These are phyloP conservation scores for Colletotrichum destructivum DNA, from an alignment of 2,329 filamentous ascomycete genomes.

Conservation along the genomic window DNA sequence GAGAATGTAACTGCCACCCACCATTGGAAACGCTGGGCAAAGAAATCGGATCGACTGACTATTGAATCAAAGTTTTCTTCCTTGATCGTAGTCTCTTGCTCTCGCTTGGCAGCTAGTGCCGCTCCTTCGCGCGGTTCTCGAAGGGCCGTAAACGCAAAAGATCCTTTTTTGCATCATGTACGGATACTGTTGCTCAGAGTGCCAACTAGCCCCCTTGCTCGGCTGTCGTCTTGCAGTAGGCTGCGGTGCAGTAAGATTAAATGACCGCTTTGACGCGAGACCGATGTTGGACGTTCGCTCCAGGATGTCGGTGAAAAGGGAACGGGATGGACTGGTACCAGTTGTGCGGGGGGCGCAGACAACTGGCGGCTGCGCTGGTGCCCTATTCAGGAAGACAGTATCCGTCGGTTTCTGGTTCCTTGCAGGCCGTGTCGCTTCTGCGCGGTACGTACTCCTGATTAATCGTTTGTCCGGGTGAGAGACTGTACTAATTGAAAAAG, in stretches of 20 bases:
- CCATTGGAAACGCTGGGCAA: neutral
- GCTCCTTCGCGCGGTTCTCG: constrained; percentile 24
- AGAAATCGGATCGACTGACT: neutral
- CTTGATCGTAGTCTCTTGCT: neutral
- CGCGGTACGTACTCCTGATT: constrained; percentile 13
- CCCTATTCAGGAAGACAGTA: constrained; percentile 11
- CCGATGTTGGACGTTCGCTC: constrained; percentile 22
- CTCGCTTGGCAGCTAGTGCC: constrained; percentile 31
- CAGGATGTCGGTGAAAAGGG: constrained; percentile 19
- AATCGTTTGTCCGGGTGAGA: neutral
- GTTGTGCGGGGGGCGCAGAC: neutral
- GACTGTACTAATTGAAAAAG: neutral
- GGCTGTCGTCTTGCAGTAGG: neutral
- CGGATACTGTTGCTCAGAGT: neutral
- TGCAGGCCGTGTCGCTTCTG: constrained; percentile 21
- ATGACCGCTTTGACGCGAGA: constrained; percentile 29
- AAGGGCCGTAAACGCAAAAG: constrained; percentile 37
- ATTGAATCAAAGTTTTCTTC: neutral
- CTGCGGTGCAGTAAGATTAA: constrained; percentile 28
- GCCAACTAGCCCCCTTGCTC: constrained; percentile 9
- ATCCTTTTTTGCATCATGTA: constrained; percentile 32
- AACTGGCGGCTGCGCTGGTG: constrained; percentile 26
- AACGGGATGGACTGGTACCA: constrained; percentile 4
- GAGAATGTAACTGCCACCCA: neutral
- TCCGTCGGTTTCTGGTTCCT: constrained; percentile 26